These are phyloP conservation scores for Lanmaoa rubissima DNA, from an alignment of 768 basidiomycete species.

Conservation along the genomic window DNA sequence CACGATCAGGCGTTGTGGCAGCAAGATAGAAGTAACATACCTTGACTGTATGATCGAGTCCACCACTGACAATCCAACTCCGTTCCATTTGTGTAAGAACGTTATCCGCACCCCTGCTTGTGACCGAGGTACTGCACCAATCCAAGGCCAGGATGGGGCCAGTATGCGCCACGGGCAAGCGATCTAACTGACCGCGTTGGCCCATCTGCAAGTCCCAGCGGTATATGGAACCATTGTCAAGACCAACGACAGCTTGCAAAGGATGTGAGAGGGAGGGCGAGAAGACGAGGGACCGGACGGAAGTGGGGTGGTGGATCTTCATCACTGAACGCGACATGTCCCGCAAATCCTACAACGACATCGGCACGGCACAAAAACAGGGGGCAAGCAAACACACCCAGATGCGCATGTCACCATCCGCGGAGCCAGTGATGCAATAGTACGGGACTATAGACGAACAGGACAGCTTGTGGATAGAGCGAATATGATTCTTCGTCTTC, in stretches of 20 bases:
- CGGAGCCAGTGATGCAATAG: slow-evolving; percentile 77
- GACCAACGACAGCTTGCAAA: slow-evolving; percentile 63
- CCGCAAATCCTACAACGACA: slow-evolving; percentile 58
- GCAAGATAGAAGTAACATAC: slow-evolving; percentile 33
- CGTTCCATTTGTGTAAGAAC: slow-evolving; percentile 20
- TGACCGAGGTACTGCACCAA: slow-evolving; percentile 50
- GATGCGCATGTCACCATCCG: slow-evolving; percentile 76
- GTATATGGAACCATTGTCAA: slow-evolving; percentile 70
- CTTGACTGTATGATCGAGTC: slow-evolving; percentile 78
- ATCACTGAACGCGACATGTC: slow-evolving; percentile 67
- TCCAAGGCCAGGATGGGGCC: slow-evolving; percentile 71
- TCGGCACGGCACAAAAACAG: not conserved
- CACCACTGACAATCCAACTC: slow-evolving; percentile 80
- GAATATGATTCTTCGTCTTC: slow-evolving; percentile 63
- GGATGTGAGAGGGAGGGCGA: slow-evolving; percentile 66
- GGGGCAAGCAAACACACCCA: slow-evolving; percentile 52
- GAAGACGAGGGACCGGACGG: slow-evolving; percentile 67
- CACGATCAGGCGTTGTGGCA: not conserved
- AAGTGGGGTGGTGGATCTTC: slow-evolving; percentile 67
- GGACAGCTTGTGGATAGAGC: slow-evolving; percentile 68
- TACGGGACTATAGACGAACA: slow-evolving; percentile 66
- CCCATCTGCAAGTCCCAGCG: slow-evolving; percentile 82
- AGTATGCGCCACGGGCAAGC: slow-evolving; percentile 70
- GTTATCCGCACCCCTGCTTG: slow-evolving; percentile 16
- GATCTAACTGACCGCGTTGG: slow-evolving; percentile 69